A percentile compares a stretch with the other conserved stretches of the same genome.
Conservation (phyloP, 371 early-diverging fungal species). For the Nosema muscidifuracis region DNA sequence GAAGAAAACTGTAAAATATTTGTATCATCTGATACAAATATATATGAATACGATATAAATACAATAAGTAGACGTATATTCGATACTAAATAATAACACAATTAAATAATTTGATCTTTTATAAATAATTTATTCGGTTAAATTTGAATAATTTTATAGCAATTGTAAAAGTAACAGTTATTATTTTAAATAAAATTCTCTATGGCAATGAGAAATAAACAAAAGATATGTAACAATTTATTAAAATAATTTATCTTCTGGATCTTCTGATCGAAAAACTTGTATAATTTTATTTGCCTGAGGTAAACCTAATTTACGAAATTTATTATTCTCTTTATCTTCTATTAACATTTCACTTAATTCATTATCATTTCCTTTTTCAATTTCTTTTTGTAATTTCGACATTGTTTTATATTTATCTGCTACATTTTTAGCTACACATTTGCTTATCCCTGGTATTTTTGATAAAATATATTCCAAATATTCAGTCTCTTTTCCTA, state of each 20-base stretch:
- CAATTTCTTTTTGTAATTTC: not conserved
- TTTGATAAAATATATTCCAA: conserved; percentile 12
- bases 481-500: conserved; percentile 10
- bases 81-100: conserved; percentile 20
- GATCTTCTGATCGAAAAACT: not conserved
- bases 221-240: no score
- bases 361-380: not conserved
- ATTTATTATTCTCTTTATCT: conserved; percentile 18
- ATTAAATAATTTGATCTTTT: not conserved
- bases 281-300: conserved; percentile 14
- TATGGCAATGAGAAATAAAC: no score
- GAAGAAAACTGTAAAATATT: conserved; percentile 50
- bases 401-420: conserved; percentile 18
- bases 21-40: conserved; percentile 33
- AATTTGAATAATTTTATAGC: no score
- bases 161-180: no score
- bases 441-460: conserved; percentile 42
- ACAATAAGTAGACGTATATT: conserved; percentile 36
- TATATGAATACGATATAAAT: conserved; percentile 33
- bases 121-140: no score
- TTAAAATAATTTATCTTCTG: not conserved
- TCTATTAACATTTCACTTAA: conserved; percentile 28
- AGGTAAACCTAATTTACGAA: conserved; percentile 22
- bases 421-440: conserved; percentile 18
- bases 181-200: no score